These are phyloP conservation scores for Nepenthes mirabilis DNA, from an alignment of 148 eudicot genomes.

Conservation along the genomic window DNA sequence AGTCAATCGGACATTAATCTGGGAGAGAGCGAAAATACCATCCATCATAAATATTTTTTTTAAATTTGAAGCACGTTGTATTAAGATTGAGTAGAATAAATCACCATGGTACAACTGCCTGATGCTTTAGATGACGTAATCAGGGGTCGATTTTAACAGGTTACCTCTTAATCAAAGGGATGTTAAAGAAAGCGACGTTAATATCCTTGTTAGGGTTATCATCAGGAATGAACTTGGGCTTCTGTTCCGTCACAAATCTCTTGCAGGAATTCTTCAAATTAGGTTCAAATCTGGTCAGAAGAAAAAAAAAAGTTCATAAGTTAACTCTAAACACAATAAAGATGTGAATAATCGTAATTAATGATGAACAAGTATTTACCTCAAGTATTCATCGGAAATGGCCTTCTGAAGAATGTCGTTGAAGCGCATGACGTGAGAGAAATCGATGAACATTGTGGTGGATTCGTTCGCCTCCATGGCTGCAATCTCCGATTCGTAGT, in stretches of 20 bases:
- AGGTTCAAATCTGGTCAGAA: conserved; percentile 50
- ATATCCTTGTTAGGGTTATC: conserved; percentile 82
- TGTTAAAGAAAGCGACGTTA: conserved; percentile 73
- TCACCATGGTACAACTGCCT: no score
- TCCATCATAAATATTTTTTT: no score
- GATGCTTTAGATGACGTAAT: background rate
- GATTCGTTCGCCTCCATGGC: conserved; percentile 69
- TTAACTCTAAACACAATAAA: background rate
- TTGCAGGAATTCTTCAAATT: conserved; percentile 81
- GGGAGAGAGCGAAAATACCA: no score
- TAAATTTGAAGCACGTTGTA: no score
- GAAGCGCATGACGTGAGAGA: conserved; percentile 87
- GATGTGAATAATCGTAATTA: background rate
- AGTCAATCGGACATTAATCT: no score
- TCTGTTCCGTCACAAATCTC: conserved; percentile 73
- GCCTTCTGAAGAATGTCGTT: conserved; percentile 71
- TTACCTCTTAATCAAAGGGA: conserved; percentile 76
- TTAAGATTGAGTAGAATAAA: no score
- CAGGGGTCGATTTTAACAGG: background rate
- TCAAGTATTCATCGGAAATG: conserved; percentile 73
- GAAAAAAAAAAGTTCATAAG: background rate
- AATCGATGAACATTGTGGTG: conserved; percentile 85
- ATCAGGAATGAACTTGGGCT: conserved; percentile 59
- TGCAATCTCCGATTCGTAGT: conserved; percentile 54
- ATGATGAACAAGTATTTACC: conserved; percentile 16